Evolutionary conservation across 352 stramenopile species (phyloP).

Genomic region (Paralagenidium karlingii): DNA sequence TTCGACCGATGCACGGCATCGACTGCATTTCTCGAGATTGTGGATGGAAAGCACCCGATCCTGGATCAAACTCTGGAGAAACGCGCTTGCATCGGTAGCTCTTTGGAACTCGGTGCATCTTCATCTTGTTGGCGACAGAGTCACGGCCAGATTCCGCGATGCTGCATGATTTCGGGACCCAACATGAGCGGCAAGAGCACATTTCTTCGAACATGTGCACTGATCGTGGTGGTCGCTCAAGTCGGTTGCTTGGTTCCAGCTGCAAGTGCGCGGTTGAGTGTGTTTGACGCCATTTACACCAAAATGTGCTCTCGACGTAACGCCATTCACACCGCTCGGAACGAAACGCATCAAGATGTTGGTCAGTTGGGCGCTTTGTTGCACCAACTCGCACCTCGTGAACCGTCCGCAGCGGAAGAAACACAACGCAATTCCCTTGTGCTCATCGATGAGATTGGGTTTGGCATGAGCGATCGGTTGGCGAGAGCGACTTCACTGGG

Average conservation of each 20-base stretch:
- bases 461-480: constrained; percentile 14
- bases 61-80: constrained; percentile 26
- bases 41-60: constrained; percentile 37
- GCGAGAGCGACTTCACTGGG: constrained; percentile 12
- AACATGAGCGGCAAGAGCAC: constrained; percentile 82
- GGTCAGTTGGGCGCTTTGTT: constrained; percentile 13
- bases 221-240: constrained; percentile 56
- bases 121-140: neutral
- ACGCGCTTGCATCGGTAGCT: constrained; percentile 23
- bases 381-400: no score
- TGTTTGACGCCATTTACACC: constrained; percentile 56
- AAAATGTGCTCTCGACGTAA: constrained; percentile 38
- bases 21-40: constrained; percentile 20
- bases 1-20: constrained; percentile 7
- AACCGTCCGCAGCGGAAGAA: no score
- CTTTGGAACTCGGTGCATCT: no score
- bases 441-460: constrained; percentile 32
- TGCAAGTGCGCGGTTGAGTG: constrained; percentile 13
- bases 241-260: constrained; percentile 51
- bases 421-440: constrained; percentile 19
- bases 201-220: constrained; percentile 37
- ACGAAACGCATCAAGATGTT: constrained; percentile 10
- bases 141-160: neutral
- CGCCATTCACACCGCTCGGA: neutral
- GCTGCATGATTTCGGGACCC: constrained; percentile 60